Percentiles rank a stretch among this genome's conserved stretches.
phyloP scores from a whole-genome alignment of 2,329 filamentous ascomycete species.

The Iodosphaeria phyllophila region DNA sequence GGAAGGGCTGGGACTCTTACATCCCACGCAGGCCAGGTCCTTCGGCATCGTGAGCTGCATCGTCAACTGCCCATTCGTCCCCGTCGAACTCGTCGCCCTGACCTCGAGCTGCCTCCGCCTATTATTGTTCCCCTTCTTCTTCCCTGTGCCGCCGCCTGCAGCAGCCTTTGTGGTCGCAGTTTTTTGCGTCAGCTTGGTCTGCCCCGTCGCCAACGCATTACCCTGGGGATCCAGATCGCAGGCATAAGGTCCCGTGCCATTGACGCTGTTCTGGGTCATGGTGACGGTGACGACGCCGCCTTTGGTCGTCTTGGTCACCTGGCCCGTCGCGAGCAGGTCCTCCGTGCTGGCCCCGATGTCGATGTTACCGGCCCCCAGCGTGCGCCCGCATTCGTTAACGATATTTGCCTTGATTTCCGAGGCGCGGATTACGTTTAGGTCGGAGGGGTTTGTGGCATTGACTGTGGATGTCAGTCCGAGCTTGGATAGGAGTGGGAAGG shows the following conservation, averaged over 20 bases:
- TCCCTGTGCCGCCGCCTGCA: background rate
- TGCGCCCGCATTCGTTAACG: constrained; percentile 28
- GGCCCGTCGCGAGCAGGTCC: constrained; percentile 10
- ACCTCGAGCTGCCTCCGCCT: background rate
- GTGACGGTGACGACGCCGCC: constrained; percentile 34
- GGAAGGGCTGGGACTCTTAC: background rate
- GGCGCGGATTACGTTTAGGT: constrained; percentile 9
- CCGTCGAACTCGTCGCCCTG: background rate
- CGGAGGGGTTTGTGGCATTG: constrained; percentile 4
- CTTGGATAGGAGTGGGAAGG: background rate
- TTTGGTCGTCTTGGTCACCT: constrained; percentile 16
- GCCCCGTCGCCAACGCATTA: constrained; percentile 1
- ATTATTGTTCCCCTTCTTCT: constrained; percentile 1
- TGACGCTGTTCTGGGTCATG: constrained; percentile 20
- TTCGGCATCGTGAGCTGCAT: constrained; percentile 1
- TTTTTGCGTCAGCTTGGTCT: constrained; percentile 1
- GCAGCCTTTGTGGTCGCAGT: background rate
- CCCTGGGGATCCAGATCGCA: constrained; percentile 1
- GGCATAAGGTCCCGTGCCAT: constrained; percentile 18
- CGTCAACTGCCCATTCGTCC: too few species aligned
- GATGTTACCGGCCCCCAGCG: constrained; percentile 25
- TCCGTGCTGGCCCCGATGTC: constrained; percentile 19
- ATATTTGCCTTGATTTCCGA: constrained; percentile 13
- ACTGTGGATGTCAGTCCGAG: constrained; percentile 3
- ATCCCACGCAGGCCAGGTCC: background rate